These are phyloP conservation scores for Acacia concinna DNA, from an alignment of 331 rosid genomes.

Conservation along the genomic window DNA sequence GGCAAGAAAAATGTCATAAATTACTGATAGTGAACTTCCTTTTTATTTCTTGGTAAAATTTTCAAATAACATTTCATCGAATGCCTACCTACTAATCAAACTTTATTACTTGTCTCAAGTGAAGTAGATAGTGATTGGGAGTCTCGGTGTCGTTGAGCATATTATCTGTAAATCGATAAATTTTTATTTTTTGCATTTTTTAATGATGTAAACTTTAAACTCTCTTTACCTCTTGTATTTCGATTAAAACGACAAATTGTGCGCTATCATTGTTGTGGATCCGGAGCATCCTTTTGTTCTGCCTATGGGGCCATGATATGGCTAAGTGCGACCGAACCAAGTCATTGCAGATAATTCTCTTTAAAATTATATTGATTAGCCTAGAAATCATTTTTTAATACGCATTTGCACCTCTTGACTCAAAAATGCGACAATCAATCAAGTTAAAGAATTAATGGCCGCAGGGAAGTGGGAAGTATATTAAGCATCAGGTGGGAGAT, in stretches of 20 bases:
- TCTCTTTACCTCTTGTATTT: background rate
- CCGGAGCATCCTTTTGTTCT: background rate
- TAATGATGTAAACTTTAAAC: too few relatives aligned
- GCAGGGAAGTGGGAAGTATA: background rate
- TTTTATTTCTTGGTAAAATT: background rate
- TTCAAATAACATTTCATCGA: background rate
- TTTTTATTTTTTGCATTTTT: background rate
- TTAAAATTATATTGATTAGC: background rate
- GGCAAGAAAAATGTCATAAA: background rate
- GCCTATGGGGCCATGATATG: background rate
- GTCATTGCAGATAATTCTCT: background rate
- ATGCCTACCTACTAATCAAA: background rate
- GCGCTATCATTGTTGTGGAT: background rate
- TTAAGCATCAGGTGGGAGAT: background rate
- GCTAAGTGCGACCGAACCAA: background rate
- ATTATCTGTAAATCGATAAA: background rate
- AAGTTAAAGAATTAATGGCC: background rate
- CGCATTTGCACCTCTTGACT: background rate
- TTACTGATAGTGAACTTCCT: background rate
- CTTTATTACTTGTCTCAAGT: background rate
- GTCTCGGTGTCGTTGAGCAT: background rate
- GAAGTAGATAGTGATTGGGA: background rate
- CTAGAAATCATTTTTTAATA: background rate
- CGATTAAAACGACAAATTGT: background rate
- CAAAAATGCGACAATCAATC: background rate